Evolutionary conservation across 2,329 filamentous ascomycete genomes (phyloP), one percentile per base, ranked within the genome.

Genomic region (Hysterium pulicare): DNA sequence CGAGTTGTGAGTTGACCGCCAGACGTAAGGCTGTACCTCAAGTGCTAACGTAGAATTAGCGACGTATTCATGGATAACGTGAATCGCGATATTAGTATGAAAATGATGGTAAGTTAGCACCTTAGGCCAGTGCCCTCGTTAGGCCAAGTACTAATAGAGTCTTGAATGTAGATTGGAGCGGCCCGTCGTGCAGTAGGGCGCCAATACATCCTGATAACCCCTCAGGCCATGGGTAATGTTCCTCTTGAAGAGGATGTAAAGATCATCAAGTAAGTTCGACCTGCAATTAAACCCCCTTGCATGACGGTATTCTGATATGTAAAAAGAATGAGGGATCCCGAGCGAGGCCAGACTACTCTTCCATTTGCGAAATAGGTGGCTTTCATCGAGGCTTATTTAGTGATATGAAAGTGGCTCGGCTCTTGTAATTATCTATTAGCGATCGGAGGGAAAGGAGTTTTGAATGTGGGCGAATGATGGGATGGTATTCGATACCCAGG

Each of bases 61-160:
- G 93, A 98, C 64, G 93, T 98, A 23, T 98, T 96, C 74, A 98
- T 98, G 93, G 93, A 98, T 68, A 89, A 86, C 54, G 88, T 97
- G 45, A 98, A 98, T 67, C 83, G 93, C 47, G 88, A 87, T 42
- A 87, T 94, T 54, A 94, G 88, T 62, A 95, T 95, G 56, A 86
- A 87, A 49, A 89, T 98, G 85, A 86, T 98, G 67, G 37, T 39
- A 31, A 31, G 37, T 16, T 7, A 23, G n/a, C 11, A n/a, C n/a
- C n/a, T n/a, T n/a, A n/a, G n/a, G n/a, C n/a, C 20, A 16, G 19
- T 13, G 17, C 16, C 17, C 33, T 17, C 48, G 19, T 33, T 41
- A 30, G 44, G 43, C 10, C 13, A 45, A 28, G 21, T 28, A 9
- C 31, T 35, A 52, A 89, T 84, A 24, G 11, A 15, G 5, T n/a